Conservation (phyloP, 2,329 filamentous ascomycete species). For the Aspergillus hortae region DNA sequence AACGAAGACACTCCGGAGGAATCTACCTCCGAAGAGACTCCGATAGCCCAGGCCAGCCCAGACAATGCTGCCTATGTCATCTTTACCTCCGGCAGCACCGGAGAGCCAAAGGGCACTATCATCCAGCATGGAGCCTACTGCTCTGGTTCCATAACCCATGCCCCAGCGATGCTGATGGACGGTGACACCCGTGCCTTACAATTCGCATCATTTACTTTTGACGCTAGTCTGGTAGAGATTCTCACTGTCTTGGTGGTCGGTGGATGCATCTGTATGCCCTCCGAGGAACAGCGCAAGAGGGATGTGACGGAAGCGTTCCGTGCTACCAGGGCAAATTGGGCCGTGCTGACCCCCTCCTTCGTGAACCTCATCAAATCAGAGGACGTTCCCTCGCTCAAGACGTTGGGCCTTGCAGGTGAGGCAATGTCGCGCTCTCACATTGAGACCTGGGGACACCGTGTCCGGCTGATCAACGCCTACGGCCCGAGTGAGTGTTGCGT, state of each 20-base stretch:
- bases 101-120: conserved; percentile 12
- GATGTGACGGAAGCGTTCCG: conserved; percentile 45
- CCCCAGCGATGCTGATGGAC: conserved; percentile 33
- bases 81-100: conserved; percentile 14
- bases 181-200: conserved; percentile 36
- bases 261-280: conserved; percentile 44
- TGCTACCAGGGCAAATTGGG: conserved; percentile 2
- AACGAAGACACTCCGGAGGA: not conserved
- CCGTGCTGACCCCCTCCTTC: conserved; percentile 8
- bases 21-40: not conserved
- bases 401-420: conserved; percentile 8
- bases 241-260: conserved; percentile 14
- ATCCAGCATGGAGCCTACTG: conserved; percentile 7
- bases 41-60: not conserved
- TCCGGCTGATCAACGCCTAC: conserved; percentile 17
- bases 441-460: conserved; percentile 8
- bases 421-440: conserved; percentile 9
- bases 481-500: conserved; percentile 32
- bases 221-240: conserved; percentile 29
- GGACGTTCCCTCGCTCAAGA: conserved; percentile 5
- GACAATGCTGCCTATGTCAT: conserved; percentile 11
- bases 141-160: conserved; percentile 11
- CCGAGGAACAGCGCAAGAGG: conserved; percentile 38
- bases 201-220: conserved; percentile 34
- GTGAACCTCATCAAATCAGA: conserved; percentile 3